These are phyloP conservation scores for Leccinum longicurvipes DNA, from an alignment of 768 basidiomycete species.

Conservation along the genomic window DNA sequence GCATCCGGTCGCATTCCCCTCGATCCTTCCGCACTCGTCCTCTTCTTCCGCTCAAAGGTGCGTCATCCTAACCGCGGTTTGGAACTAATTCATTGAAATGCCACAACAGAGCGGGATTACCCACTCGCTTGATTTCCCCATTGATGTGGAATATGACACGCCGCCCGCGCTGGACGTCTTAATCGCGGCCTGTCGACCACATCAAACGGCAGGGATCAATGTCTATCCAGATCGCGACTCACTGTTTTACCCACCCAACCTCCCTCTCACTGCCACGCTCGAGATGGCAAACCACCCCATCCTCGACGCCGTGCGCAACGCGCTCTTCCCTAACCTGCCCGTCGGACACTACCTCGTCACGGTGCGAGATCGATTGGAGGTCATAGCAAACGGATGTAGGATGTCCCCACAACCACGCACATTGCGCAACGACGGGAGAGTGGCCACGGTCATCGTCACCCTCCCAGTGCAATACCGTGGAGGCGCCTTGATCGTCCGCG, in stretches of 20 bases:
- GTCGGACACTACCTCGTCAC: conserved; percentile 68
- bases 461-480: conserved; percentile 74
- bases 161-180: conserved; percentile 79
- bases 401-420: conserved; percentile 54
- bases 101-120: conserved; percentile 63
- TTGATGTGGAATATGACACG: conserved; percentile 69
- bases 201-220: conserved; percentile 51
- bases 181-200: conserved; percentile 68
- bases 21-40: conserved; percentile 60
- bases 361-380: conserved; percentile 65
- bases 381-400: conserved; percentile 58
- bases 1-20: conserved; percentile 68
- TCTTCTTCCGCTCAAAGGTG: conserved; percentile 82
- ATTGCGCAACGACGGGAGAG: conserved; percentile 59
- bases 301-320: conserved; percentile 67
- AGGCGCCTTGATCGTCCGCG: conserved; percentile 58
- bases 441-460: conserved; percentile 70
- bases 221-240: conserved; percentile 60
- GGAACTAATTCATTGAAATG: background rate
- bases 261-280: conserved; percentile 71
- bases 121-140: conserved; percentile 78
- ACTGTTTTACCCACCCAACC: conserved; percentile 67
- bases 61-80: conserved; percentile 9
- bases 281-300: conserved; percentile 82
- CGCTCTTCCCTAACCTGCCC: conserved; percentile 70